phyloP scores from a whole-genome alignment of 805 yeast species.

The Wickerhamomyces chambardii region DNA sequence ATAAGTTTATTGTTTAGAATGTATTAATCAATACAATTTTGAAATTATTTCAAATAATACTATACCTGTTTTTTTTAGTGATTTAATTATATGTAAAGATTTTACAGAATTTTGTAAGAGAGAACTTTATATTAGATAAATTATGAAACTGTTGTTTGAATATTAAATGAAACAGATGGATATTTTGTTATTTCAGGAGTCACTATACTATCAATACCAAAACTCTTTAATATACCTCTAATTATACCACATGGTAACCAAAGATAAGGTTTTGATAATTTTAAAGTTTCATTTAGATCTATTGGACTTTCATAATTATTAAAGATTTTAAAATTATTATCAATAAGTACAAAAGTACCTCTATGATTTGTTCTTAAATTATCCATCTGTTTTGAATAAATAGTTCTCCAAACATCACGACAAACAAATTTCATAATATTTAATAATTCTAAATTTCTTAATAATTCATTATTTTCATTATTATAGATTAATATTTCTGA shows the following conservation, averaged over 20 bases:
- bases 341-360: conserved; percentile 74
- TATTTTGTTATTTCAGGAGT: conserved; percentile 52
- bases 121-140: no score
- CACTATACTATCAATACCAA: conserved; percentile 61
- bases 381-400: conserved; percentile 84
- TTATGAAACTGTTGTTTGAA: conserved; percentile 34
- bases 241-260: conserved; percentile 75
- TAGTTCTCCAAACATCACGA: conserved; percentile 79
- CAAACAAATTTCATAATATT: conserved; percentile 90
- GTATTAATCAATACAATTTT: no score
- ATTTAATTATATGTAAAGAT: no score
- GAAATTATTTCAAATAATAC: no score
- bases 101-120: no score
- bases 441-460: conserved; percentile 49
- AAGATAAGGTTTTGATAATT: conserved; percentile 38
- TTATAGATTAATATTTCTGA: conserved; percentile 37
- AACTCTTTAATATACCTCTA: conserved; percentile 58
- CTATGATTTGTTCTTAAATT: conserved; percentile 88
- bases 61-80: no score
- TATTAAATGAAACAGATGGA: conserved; percentile 68
- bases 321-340: conserved; percentile 50
- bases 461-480: conserved; percentile 37
- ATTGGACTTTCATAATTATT: conserved; percentile 36
- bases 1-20: no score
- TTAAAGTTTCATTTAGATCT: conserved; percentile 34